Evolutionary conservation across 495 filamentous ascomycete genomes (phyloP).

Genomic region (Talaromyces stipitatus): DNA sequence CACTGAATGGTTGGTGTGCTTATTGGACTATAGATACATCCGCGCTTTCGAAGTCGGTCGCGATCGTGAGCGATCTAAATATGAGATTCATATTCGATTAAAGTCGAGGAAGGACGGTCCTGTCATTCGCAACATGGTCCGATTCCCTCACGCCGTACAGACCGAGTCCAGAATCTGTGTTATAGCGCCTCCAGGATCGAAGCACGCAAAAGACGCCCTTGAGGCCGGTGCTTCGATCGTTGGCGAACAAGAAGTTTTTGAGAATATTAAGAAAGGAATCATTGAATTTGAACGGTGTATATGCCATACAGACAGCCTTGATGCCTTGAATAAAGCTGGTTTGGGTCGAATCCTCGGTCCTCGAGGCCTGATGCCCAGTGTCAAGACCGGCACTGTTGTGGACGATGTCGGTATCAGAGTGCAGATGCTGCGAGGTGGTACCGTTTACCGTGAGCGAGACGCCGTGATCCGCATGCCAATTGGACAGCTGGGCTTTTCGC

Average conservation of each 20-base stretch:
- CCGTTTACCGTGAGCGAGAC: constrained; percentile 75
- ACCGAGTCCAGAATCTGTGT: constrained; percentile 80
- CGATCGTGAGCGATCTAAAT: constrained; percentile 64
- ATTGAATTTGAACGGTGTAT: constrained; percentile 87
- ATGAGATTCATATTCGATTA: constrained; percentile 77
- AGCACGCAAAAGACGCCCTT: constrained; percentile 58
- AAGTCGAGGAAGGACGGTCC: constrained; percentile 74
- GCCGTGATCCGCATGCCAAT: constrained; percentile 83
- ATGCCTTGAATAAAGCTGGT: constrained; percentile 64
- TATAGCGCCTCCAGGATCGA: constrained; percentile 72
- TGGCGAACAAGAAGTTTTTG: constrained; percentile 80
- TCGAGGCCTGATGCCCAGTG: constrained; percentile 81
- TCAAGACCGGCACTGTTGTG: constrained; percentile 80
- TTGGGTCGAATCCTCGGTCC: constrained; percentile 81
- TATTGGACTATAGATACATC: constrained; percentile 56
- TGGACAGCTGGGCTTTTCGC: constrained; percentile 84
- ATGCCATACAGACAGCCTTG: constrained; percentile 70
- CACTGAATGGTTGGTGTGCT: background rate
- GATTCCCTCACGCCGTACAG: constrained; percentile 81
- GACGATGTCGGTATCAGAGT: constrained; percentile 64
- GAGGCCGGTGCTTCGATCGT: constrained; percentile 71
- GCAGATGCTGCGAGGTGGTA: constrained; percentile 71
- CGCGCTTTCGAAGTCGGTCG: constrained; percentile 86
- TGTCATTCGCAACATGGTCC: constrained; percentile 77
- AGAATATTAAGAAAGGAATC: constrained; percentile 60